These are phyloP conservation scores for Botrytis sinoallii DNA, from an alignment of 2,329 filamentous ascomycete species.

Conservation along the genomic window DNA sequence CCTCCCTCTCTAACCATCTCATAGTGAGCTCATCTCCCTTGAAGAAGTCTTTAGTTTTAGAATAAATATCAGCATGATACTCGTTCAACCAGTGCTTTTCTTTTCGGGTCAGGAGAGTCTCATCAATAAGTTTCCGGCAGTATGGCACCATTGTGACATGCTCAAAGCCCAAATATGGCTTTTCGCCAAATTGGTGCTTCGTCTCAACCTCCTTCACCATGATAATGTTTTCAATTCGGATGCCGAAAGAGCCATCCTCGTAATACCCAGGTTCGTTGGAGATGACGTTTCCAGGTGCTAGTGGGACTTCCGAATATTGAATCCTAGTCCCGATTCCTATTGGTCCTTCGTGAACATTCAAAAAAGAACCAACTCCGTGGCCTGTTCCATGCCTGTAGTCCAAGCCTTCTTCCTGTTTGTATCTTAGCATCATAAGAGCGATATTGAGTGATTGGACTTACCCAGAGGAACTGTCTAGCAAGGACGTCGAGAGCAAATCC, in stretches of 20 bases:
- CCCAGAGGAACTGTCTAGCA: conserved; percentile 90
- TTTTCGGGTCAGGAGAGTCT: conserved; percentile 62
- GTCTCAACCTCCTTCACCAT: conserved; percentile 89
- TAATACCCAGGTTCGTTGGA: conserved; percentile 98
- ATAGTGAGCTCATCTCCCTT: conserved; percentile 66
- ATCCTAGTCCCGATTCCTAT: conserved; percentile 93
- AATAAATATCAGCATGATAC: conserved; percentile 76
- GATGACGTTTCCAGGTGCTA: conserved; percentile 89
- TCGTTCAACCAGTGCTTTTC: conserved; percentile 87
- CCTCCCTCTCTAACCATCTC: conserved; percentile 85
- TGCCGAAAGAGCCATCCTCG: conserved; percentile 90
- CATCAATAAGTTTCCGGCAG: conserved; percentile 83
- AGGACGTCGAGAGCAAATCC: conserved; percentile 87
- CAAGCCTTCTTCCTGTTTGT: conserved; percentile 63
- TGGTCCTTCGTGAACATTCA: conserved; percentile 96
- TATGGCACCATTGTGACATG: conserved; percentile 97
- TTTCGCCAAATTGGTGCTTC: conserved; percentile 84
- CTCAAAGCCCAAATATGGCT: conserved; percentile 92
- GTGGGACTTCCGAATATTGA: conserved; percentile 84
- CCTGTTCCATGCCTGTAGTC: conserved; percentile 97
- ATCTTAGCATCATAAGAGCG: conserved; percentile 16
- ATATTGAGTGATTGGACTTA: conserved; percentile 40
- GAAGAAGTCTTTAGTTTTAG: conserved; percentile 78
- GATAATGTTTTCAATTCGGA: conserved; percentile 94
- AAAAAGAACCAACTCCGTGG: conserved; percentile 88